Base-by-base conservation (phyloP, 2,329 filamentous ascomycete genomes). In the Fusarium sp. region DNA sequence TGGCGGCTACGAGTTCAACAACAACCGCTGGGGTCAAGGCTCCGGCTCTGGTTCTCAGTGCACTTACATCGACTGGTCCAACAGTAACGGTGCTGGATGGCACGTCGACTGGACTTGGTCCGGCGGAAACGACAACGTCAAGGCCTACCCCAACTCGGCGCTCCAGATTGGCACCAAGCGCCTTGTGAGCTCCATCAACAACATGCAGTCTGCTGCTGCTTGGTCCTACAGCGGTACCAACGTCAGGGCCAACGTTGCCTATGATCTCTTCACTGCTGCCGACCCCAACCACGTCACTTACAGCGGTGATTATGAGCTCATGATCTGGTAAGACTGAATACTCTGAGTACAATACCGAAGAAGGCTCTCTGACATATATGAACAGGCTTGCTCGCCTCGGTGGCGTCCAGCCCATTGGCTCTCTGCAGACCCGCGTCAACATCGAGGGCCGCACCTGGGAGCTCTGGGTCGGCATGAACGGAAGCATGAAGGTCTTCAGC, bases 161-260 rank as follows among this genome's bases (percentile, higher is more conserved):
- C 58, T 52, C 4, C 58, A 61, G 55, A 29, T 61, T 6, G 2
- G 6, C 6, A 60, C 10, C 33, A 61, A 61, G 45, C 58, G 55
- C 25, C 17, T 60, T 5, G 15, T 61, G n/a, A 60, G 25, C 46
- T 33, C 27, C 15, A 60, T 61, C 18, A 35, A 8, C 33, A 61
- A 61, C 58, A 60, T 61, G 46, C 58, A 61, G 56, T 61, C 58
- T 15, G 58, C 58, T 17, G 45, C 55, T 14, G 58, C 58, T 18
- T 61, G 55, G 58, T 61, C 58, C 8, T 61, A 61, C 17, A 60
- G 56, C 9, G 58, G 58, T 2, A 61, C 46, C 27, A 60, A 61
- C 45, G 14, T 61, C 5, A 55, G 58, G 18, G 58, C 58, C 14
- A 23, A 61, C 21, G 58, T 61, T 39, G 55, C 58, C 14, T 61